phyloP scores from a whole-genome alignment of 495 filamentous ascomycete species.

The Penicillium salamii region DNA sequence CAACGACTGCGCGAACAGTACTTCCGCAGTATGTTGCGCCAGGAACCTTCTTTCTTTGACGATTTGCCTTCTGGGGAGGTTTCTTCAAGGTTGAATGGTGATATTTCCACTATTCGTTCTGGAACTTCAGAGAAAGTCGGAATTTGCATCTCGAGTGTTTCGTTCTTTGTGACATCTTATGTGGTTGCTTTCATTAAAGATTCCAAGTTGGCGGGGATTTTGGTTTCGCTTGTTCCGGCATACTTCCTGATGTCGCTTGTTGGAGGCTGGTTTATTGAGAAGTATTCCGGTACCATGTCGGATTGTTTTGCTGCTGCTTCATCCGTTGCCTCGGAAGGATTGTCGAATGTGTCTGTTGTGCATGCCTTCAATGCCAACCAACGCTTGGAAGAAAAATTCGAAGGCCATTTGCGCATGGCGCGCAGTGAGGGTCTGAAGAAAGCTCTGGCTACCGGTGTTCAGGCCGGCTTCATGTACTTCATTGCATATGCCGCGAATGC shows the following conservation, averaged over 20 bases:
- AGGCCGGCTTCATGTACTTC: slow-evolving; percentile 63
- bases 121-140: slow-evolving; percentile 69
- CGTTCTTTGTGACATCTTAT: slow-evolving; percentile 63
- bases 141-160: slow-evolving; percentile 53
- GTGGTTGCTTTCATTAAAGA: slow-evolving; percentile 63
- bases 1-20: slow-evolving; percentile 60
- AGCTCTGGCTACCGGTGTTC: slow-evolving; percentile 53
- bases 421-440: slow-evolving; percentile 56
- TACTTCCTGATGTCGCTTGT: slow-evolving; percentile 64
- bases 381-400: slow-evolving; percentile 54
- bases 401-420: slow-evolving; percentile 21
- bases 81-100: slow-evolving; percentile 56
- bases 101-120: slow-evolving; percentile 58
- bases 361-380: slow-evolving; percentile 47
- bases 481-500: slow-evolving; percentile 63
- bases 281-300: slow-evolving; percentile 52
- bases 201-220: slow-evolving; percentile 33
- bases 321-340: slow-evolving; percentile 47
- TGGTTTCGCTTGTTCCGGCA: slow-evolving; percentile 59
- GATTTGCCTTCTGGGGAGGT: slow-evolving; percentile 55
- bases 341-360: slow-evolving; percentile 46
- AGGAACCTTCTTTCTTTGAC: slow-evolving; percentile 63
- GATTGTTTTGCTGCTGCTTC: slow-evolving; percentile 48
- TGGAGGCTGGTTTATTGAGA: slow-evolving; percentile 58
- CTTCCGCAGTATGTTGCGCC: slow-evolving; percentile 53